Base-by-base conservation (phyloP, 2,329 filamentous ascomycete species). In the Cladobotryum mycophilum region DNA sequence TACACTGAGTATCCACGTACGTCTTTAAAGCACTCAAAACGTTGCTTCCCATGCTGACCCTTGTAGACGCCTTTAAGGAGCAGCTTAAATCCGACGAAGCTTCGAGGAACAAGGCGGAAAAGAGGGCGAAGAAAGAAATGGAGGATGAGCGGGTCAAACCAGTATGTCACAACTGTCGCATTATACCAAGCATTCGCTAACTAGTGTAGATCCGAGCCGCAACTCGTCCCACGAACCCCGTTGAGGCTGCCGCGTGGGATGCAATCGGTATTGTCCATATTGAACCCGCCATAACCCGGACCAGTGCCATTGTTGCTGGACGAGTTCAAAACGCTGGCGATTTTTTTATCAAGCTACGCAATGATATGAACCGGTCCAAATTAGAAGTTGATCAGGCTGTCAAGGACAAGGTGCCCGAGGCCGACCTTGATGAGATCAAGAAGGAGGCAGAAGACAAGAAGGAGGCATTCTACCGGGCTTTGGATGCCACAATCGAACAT, bases 191-290 rank as follows among this genome's bases (percentile, higher is more conserved):
- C 2, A 6, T 7, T 36, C 37, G 38, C 22, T 49, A 14, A 40
- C 33, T 48, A 42, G 12, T 33, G 13, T 41, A 71, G 63, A 62
- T 73, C 20, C 73, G 74, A n/a, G 55, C 71, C 30, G 65, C 67
- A 4, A 67, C 60, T 3, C 73, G 74, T 5, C 78, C 78, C 2
- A 54, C 59, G 8, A 71, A 78, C 44, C 64, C 68, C 9, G 66
- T 70, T 14, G 75, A 74, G 51, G 76, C 72, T 20, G 74, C 75
- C 20, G 71, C 69, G 3, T 81, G 78, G 76, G 78, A 81, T 58
- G 68, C 72, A 0, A 70, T 77, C 53, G 76, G 75, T 15, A 71
- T 77, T 43, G 71, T 79, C 13, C 62, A 75, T 49, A 63, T 80
- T 52, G 72, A 76, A n/a, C 61, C 67, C 35, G 58, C 64, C 53